phyloP scores from a whole-genome alignment of 2,329 filamentous ascomycete genomes.

The Phialocephala subalpina region DNA sequence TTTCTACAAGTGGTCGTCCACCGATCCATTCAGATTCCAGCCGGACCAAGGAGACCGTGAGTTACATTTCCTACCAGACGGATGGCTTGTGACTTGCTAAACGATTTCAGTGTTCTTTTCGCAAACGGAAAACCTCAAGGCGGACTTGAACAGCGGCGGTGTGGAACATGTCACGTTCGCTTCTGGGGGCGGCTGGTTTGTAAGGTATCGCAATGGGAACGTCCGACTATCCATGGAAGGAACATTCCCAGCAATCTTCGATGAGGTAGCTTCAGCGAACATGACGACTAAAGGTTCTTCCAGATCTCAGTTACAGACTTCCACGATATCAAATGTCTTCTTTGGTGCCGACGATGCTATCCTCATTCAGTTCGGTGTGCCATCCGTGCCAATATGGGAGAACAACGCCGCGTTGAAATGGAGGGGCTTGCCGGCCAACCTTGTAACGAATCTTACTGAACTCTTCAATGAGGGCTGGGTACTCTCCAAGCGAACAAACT shows the following conservation, averaged over 20 bases:
- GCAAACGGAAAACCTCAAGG: constrained; percentile 8
- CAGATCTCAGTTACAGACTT: background rate
- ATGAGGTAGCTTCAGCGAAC: background rate
- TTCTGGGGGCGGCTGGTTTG: constrained; percentile 11
- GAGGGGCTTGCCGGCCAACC: background rate
- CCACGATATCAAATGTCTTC: constrained; percentile 1
- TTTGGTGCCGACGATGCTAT: constrained; percentile 11
- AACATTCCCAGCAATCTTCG: constrained; percentile 3
- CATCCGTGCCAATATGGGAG: background rate
- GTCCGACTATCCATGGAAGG: constrained; percentile 9
- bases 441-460: background rate
- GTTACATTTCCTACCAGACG: background rate
- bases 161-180: constrained; percentile 7
- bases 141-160: background rate
- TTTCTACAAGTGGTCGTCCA: background rate
- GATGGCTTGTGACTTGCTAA: background rate
- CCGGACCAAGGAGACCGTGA: background rate
- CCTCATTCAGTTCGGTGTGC: background rate
- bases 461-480: background rate
- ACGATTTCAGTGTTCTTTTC: background rate
- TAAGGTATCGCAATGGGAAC: constrained; percentile 1
- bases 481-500: background rate
- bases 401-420: background rate
- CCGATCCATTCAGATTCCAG: background rate
- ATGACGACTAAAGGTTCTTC: constrained; percentile 7